These are phyloP conservation scores for Cercospora janseana DNA, from an alignment of 2,329 filamentous ascomycete species.

Conservation along the genomic window DNA sequence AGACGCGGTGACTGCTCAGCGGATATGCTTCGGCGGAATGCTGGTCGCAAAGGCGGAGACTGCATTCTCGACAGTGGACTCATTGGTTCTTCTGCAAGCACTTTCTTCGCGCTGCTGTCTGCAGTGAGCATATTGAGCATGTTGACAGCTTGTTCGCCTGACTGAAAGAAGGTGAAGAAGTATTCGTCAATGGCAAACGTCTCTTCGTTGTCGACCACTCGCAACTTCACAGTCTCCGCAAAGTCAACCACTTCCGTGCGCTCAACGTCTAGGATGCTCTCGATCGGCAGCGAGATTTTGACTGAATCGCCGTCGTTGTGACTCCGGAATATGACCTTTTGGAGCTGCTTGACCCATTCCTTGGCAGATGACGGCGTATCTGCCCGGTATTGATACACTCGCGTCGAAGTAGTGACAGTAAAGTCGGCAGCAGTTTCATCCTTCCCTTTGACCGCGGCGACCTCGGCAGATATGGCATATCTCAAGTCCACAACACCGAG, in stretches of 20 bases:
- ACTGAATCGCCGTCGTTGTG: constrained; percentile 97
- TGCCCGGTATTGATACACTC: constrained; percentile 82
- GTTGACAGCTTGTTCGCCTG: constrained; percentile 61
- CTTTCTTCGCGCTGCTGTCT: constrained; percentile 50
- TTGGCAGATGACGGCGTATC: constrained; percentile 85
- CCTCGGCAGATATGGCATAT: constrained; percentile 82
- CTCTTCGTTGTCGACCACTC: constrained; percentile 89
- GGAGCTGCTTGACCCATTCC: constrained; percentile 93
- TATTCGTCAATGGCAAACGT: constrained; percentile 97
- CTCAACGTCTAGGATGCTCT: constrained; percentile 88
- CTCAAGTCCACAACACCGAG: constrained; percentile 87
- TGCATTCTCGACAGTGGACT: constrained; percentile 11
- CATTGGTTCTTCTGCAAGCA: constrained; percentile 13
- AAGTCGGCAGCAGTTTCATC: constrained; percentile 67
- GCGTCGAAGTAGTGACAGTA: constrained; percentile 74
- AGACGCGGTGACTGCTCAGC: constrained; percentile 24
- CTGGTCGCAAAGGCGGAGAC: constrained; percentile 3
- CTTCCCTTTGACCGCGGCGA: constrained; percentile 53
- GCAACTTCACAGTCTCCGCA: constrained; percentile 88
- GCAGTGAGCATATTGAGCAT: constrained; percentile 72
- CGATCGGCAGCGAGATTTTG: constrained; percentile 87
- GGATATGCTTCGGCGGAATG: constrained; percentile 15
- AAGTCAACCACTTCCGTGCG: constrained; percentile 88
- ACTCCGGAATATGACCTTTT: constrained; percentile 91
- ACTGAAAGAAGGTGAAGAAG: constrained; percentile 93